Evolutionary conservation across 192 early-diverging fungal species (phyloP), one percentile per base, ranked within the genome.

Genomic region (Phlyctochytrium arcticum): DNA sequence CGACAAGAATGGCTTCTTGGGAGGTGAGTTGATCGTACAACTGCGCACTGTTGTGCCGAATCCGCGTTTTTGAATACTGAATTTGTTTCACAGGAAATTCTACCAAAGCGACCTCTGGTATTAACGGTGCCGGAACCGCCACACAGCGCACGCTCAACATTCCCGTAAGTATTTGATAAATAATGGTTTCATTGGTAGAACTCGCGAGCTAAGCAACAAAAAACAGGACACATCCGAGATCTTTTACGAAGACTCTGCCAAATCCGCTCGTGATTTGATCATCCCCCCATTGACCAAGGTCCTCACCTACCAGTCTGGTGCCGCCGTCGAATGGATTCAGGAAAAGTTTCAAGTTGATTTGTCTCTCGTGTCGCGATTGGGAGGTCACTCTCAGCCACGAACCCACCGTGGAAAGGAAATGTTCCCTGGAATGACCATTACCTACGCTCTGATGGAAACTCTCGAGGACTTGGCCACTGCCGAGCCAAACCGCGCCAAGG

Each of bases 21-120:
- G 92, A 36, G 83, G 80, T 80, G 57, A 46, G 75, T 32, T 19
- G n/a, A n/a, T n/a, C n/a, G n/a, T n/a, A n/a, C n/a, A n/a, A n/a
- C n/a, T n/a, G n/a, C n/a, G n/a, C n/a, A n/a, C n/a, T n/a, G n/a
- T n/a, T n/a, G n/a, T n/a, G n/a, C n/a, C n/a, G n/a, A n/a, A n/a
- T n/a, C n/a, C n/a, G n/a, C n/a, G n/a, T n/a, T n/a, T n/a, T n/a
- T n/a, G n/a, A n/a, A n/a, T n/a, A n/a, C n/a, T n/a, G n/a, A n/a
- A n/a, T n/a, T n/a, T 44, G 2, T 2, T 19, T 44, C 17, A 23
- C 65, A 79, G 94, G 94, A 29, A 98, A 98, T 86, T 96, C 94
- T 37, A 95, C 94, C 64, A 98, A 98, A 80, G 95, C 95, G 24
- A 95, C 94, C 15, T 95, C 94, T 4, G 95, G 95, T 57, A 98